phyloP scores from a whole-genome alignment of 768 basidiomycete genomes.

The Dentipellis fragilis region DNA sequence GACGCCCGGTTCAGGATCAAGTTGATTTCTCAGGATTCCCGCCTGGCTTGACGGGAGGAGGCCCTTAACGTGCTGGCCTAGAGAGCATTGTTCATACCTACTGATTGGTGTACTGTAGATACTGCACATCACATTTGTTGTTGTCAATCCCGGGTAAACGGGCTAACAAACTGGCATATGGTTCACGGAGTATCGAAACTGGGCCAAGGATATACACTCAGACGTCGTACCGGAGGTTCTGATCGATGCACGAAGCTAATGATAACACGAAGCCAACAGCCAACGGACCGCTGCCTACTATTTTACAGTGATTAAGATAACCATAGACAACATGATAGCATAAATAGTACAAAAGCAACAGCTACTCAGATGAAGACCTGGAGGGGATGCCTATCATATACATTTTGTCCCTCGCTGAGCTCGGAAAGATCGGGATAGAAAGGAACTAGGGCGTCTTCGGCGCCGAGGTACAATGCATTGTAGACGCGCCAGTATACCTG shows the following conservation, averaged over 20 bases:
- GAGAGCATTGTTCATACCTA: background rate
- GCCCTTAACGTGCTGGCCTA: background rate
- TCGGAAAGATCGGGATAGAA: conserved; percentile 91
- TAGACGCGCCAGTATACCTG: conserved; percentile 82
- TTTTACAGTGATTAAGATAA: background rate
- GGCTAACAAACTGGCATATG: too few relatives aligned
- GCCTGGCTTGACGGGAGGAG: conserved; percentile 48
- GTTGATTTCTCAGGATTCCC: conserved; percentile 92
- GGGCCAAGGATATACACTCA: too few relatives aligned
- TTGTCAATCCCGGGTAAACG: background rate
- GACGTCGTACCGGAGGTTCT: too few relatives aligned
- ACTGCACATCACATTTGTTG: background rate
- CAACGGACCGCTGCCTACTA: background rate
- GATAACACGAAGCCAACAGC: background rate
- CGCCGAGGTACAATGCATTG: conserved; percentile 88
- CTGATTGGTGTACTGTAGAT: background rate
- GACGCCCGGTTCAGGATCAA: conserved; percentile 77
- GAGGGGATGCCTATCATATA: conserved; percentile 76
- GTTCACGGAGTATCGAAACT: too few relatives aligned
- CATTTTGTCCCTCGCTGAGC: conserved; percentile 81
- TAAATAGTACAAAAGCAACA: background rate
- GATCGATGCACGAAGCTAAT: too few relatives aligned
- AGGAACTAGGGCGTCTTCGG: conserved; percentile 84
- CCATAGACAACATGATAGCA: background rate
- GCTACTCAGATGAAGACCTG: conserved; percentile 63